These are phyloP conservation scores for Stygiomarasmius scandens DNA, from an alignment of 1,284 basidiomycete genomes.

Conservation along the genomic window DNA sequence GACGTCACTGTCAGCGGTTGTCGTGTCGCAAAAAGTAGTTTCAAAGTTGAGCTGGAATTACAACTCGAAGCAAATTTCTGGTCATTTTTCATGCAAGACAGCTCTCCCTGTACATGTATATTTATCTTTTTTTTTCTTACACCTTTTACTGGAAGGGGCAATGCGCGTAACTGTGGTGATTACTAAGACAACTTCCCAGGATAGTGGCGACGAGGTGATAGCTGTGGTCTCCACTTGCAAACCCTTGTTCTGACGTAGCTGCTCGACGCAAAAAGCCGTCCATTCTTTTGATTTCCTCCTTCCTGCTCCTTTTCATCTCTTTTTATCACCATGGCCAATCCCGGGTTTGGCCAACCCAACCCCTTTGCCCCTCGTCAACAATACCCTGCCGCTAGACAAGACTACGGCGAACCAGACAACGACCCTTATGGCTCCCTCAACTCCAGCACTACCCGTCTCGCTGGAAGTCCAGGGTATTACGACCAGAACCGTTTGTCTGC, in stretches of 20 bases:
- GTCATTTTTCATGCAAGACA: no score
- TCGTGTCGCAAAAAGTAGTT: no score
- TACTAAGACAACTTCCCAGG: background rate
- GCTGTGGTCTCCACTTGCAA: conserved; percentile 12
- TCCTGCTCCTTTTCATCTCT: conserved; percentile 27
- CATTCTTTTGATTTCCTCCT: conserved; percentile 25
- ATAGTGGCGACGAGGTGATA: background rate
- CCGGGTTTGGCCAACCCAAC: conserved; percentile 30
- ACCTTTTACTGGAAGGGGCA: no score
- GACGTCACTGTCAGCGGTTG: no score
- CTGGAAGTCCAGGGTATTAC: conserved; percentile 50
- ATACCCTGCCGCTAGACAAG: conserved; percentile 32
- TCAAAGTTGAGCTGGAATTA: no score
- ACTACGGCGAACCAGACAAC: conserved; percentile 49
- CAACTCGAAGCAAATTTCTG: no score
- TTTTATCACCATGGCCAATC: conserved; percentile 26
- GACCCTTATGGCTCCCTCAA: conserved; percentile 58
- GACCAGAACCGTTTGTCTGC: conserved; percentile 38
- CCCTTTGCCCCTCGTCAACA: conserved; percentile 28
- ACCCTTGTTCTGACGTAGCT: conserved; percentile 14
- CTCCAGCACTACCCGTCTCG: conserved; percentile 59
- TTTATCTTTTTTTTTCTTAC: no score
- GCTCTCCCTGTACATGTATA: no score
- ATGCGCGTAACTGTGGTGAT: no score
- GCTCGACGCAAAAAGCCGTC: conserved; percentile 19